Evolutionary conservation across 2,329 filamentous ascomycete genomes (phyloP), one percentile per base, ranked within the genome.

Genomic region (Dactylellina parvicollis): DNA sequence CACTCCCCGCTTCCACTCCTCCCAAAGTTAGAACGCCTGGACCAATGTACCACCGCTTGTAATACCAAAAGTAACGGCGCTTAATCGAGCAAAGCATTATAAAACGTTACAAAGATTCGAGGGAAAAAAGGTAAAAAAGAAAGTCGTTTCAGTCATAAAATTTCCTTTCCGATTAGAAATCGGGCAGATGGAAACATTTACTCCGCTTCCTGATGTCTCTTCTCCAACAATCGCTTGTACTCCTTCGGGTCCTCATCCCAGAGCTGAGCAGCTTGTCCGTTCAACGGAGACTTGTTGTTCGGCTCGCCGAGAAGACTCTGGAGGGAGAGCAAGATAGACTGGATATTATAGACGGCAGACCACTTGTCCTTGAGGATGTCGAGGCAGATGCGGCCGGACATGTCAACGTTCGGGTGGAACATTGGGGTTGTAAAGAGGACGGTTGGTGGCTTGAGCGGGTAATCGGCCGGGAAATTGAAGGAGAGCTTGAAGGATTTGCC

Each of bases 401-500:
- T 97, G 83, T 99, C 95, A 78, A 99, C 92, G 79, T 99, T 99
- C 60, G 95, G 95, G 82, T 99, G 95, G 85, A 98, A 99, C 82
- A 99, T 97, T 36, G 95, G 95, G 4, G 96, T 99, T 84, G 93
- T 96, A 88, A 97, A 99, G 71, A 96, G 86, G 16, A 99, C 95
- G 1, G 90, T 92, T 0, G 95, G 95, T 20, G 95, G 88, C 1
- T 89, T 87, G 81, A 97, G 97, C 8, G 95, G 95, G 80, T 99
- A 99, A 83, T 94, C 96, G 78, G 87, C 84, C 7, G 94, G 92
- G 82, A 98, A 99, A 50, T 88, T 86, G 80, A 99, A 94, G 77
- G 89, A 90, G 77, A 99, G 90, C 84, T 97, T 98, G 83, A 99
- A 90, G 50, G 88, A 91, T 60, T 98, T 87, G 76, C 88, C 88